Percentiles rank a stretch among this genome's conserved stretches.
Evolutionary conservation across 139 green algal genomes (phyloP).

Genomic region (Haematococcus lacustris): DNA sequence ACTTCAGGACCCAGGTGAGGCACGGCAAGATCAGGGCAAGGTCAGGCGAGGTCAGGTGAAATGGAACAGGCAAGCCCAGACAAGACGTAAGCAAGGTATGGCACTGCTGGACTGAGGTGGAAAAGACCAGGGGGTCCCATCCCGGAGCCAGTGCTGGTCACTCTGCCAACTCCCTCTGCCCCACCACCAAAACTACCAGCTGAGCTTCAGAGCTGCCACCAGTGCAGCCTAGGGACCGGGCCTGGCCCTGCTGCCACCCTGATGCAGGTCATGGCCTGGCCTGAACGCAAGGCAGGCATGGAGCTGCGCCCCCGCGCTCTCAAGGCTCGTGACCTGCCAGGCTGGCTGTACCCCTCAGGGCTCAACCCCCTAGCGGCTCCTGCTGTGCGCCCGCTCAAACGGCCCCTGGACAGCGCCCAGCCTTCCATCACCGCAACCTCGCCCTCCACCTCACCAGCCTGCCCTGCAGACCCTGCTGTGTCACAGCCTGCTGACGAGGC

Average conservation of each 20-base stretch:
- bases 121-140: too few relatives aligned
- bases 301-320: slow-evolving; percentile 19
- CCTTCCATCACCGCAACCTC: background rate
- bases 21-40: slow-evolving; percentile 2
- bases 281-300: slow-evolving; percentile 17
- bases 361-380: slow-evolving; percentile 5
- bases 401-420: background rate
- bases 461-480: background rate
- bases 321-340: slow-evolving; percentile 3
- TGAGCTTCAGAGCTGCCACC: background rate
- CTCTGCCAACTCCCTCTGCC: background rate
- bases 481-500: background rate
- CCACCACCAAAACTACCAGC: background rate
- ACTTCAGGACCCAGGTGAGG: slow-evolving; percentile 14
- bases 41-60: background rate
- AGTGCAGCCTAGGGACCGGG: background rate
- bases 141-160: too few relatives aligned
- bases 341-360: slow-evolving; percentile 9
- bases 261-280: slow-evolving; percentile 16
- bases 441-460: background rate
- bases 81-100: background rate
- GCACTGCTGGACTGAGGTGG: background rate
- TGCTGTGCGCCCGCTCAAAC: too few relatives aligned
- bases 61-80: background rate
- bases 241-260: background rate